Conservation (phyloP, 306 rosid genomes). For the Inga oerstediana region DNA sequence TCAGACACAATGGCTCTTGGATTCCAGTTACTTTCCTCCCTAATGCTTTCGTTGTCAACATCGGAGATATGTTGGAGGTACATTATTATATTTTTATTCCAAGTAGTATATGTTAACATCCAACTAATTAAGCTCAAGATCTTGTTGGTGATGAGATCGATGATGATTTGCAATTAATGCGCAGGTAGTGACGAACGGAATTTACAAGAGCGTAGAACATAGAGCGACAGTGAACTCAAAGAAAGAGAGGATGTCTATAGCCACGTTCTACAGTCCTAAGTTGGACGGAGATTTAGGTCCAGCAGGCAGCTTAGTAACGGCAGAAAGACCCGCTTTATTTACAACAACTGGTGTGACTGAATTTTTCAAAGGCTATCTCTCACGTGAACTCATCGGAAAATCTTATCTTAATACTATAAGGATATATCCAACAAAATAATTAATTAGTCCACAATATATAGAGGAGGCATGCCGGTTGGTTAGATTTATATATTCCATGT, state of each 20-base stretch:
- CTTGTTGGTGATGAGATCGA: background rate
- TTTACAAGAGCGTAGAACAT: background rate
- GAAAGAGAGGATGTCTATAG: background rate
- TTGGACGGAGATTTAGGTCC: background rate
- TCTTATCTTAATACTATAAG: background rate
- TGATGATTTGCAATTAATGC: background rate
- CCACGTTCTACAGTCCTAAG: background rate
- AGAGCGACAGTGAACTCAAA: background rate
- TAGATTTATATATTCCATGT: background rate
- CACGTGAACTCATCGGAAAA: background rate
- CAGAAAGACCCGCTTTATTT: background rate
- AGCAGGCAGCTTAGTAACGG: background rate
- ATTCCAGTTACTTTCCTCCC: background rate
- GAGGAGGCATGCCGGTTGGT: background rate
- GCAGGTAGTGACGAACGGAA: background rate
- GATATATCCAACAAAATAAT: background rate
- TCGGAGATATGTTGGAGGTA: slow-evolving; percentile 3
- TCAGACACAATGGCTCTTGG: background rate
- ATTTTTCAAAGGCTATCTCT: background rate
- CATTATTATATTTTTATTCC: background rate
- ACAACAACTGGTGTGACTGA: background rate
- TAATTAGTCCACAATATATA: background rate
- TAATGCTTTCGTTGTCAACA: background rate
- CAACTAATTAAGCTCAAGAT: no score
- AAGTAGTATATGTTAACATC: no score